phyloP scores from a whole-genome alignment of 768 basidiomycete genomes.

The Tricholoma bakamatsutake region DNA sequence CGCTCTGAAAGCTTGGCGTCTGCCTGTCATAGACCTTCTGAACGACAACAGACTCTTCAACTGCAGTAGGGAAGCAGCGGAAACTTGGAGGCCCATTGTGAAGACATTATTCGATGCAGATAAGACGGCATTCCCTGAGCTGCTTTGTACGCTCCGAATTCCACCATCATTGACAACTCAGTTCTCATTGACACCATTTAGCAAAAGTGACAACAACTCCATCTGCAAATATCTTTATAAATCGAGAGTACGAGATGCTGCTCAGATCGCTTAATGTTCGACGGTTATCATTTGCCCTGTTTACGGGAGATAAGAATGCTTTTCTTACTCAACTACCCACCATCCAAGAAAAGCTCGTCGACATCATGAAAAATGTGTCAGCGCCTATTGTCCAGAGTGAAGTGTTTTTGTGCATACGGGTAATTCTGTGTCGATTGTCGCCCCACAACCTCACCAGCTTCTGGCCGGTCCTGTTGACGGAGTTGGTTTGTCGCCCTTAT shows the following conservation, averaged over 20 bases:
- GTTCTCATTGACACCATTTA: conserved; percentile 25
- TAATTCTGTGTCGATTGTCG: conserved; percentile 85
- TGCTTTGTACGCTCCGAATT: conserved; percentile 54
- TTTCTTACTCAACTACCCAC: conserved; percentile 85
- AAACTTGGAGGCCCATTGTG: conserved; percentile 72
- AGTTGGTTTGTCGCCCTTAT: conserved; percentile 54
- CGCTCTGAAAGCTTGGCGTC: conserved; percentile 80
- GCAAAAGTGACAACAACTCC: conserved; percentile 80
- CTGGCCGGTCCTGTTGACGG: conserved; percentile 94
- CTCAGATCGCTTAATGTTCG: conserved; percentile 82
- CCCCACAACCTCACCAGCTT: conserved; percentile 90
- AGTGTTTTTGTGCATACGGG: conserved; percentile 89
- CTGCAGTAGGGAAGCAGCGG: conserved; percentile 47
- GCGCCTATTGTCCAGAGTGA: conserved; percentile 88
- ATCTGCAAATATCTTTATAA: conserved; percentile 95
- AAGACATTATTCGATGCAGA: conserved; percentile 81
- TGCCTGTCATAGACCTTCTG: conserved; percentile 73
- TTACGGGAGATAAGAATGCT: conserved; percentile 85
- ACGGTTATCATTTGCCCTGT: conserved; percentile 80
- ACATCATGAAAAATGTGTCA: conserved; percentile 74
- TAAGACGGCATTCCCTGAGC: conserved; percentile 78
- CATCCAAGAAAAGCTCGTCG: conserved; percentile 97
- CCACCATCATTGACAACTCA: conserved; percentile 19
- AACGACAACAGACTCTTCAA: conserved; percentile 88
- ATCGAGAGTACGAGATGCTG: conserved; percentile 90